A percentile compares a stretch with the other conserved stretches of the same genome.
Evolutionary conservation across 2,329 filamentous ascomycete species (phyloP).

Genomic region (Calonectria hawksworthii): DNA sequence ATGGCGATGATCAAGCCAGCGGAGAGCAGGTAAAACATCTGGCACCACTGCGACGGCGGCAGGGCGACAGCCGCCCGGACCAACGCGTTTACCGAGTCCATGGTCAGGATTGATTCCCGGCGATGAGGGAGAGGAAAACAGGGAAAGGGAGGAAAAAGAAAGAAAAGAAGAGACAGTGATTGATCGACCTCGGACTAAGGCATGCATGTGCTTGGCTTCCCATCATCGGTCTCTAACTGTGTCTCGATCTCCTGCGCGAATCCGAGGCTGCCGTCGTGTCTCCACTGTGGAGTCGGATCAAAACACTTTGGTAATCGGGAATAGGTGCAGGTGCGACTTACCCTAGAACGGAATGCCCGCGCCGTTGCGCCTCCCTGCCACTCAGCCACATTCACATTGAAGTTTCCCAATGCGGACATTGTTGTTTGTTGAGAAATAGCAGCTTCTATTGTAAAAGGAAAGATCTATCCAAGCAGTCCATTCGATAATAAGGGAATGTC

Average conservation of each 20-base stretch:
- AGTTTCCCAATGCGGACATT: not conserved
- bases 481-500: not conserved
- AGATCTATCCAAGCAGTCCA: not conserved
- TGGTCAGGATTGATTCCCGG: not conserved
- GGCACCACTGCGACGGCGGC: conserved; percentile 55
- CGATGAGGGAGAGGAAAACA: not conserved
- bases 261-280: not conserved
- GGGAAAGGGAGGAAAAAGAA: not conserved
- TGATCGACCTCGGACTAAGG: not conserved
- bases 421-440: not conserved
- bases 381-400: not conserved
- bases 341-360: not conserved
- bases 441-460: conserved; percentile 3
- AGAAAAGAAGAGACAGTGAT: not conserved
- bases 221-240: not conserved
- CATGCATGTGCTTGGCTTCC: not conserved
- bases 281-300: not conserved
- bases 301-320: not conserved
- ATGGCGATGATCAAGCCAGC: conserved; percentile 57
- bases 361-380: not conserved
- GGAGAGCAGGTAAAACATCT: conserved; percentile 62
- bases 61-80: conserved; percentile 17
- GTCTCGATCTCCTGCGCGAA: not conserved
- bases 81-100: conserved; percentile 22
- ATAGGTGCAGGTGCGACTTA: not conserved